A percentile compares a stretch with the other conserved stretches of the same genome.
Conservation (phyloP, 2,329 filamentous ascomycete species). For the Xylariaceae sp. region DNA sequence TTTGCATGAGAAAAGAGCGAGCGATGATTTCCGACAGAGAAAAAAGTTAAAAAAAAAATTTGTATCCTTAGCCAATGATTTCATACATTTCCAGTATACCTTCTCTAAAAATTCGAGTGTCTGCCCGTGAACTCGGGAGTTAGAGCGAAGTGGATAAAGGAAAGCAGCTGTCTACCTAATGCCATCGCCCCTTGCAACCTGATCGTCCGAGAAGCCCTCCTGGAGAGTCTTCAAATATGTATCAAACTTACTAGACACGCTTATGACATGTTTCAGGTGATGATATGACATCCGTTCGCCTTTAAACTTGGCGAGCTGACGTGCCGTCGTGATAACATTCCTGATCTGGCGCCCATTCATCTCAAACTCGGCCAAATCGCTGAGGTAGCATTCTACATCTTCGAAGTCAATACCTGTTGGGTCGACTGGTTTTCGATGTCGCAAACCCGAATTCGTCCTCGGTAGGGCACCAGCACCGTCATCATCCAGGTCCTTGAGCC, state of each 20-base stretch:
- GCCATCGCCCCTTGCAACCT: neutral
- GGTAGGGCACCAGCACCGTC: too few relatives aligned
- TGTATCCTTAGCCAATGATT: too few relatives aligned
- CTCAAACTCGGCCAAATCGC: slow-evolving; percentile 43
- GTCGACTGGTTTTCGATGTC: neutral
- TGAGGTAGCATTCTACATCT: slow-evolving; percentile 27
- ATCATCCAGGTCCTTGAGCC: slow-evolving; percentile 8
- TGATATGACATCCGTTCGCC: neutral
- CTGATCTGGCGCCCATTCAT: slow-evolving; percentile 53
- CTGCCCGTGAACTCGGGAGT: too few relatives aligned
- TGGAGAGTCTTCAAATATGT: neutral
- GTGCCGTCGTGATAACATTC: slow-evolving; percentile 42
- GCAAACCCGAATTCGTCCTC: too few relatives aligned
- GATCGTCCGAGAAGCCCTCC: neutral
- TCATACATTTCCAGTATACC: too few relatives aligned
- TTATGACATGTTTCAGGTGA: slow-evolving; percentile 4
- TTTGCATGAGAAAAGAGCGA: too few relatives aligned
- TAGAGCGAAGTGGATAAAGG: too few relatives aligned
- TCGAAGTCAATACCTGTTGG: slow-evolving; percentile 16
- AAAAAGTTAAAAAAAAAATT: too few relatives aligned
- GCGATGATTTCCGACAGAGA: too few relatives aligned
- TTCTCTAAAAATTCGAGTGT: too few relatives aligned
- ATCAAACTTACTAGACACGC: neutral
- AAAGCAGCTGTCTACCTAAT: too few relatives aligned
- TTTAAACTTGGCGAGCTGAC: slow-evolving; percentile 1